Conservation (phyloP, 345 rosid species). For the Euclidium syriacum region DNA sequence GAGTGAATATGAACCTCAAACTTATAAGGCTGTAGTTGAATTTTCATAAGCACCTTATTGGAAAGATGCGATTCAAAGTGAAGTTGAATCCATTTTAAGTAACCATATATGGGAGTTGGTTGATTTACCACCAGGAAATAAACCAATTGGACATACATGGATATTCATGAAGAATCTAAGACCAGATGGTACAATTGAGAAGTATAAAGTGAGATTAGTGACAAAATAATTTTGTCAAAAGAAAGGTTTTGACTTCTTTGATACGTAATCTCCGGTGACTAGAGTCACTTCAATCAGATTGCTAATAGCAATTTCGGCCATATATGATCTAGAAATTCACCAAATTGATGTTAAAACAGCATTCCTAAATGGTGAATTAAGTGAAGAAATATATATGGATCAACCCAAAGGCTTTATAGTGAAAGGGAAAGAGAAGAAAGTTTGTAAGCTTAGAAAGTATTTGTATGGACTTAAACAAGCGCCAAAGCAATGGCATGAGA, state of each 20-base stretch:
- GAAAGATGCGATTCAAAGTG: neutral
- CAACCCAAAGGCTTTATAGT: constrained; percentile 1
- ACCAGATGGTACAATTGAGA: neutral
- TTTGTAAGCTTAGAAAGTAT: neutral
- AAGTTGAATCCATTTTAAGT: neutral
- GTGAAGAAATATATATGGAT: too few relatives aligned
- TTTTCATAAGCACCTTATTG: neutral
- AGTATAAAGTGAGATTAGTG: neutral
- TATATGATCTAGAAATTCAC: neutral
- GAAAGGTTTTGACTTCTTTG: neutral
- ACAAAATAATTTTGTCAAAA: neutral
- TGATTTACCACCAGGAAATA: neutral
- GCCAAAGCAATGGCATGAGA: neutral
- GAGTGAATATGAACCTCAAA: neutral
- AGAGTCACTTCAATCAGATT: neutral
- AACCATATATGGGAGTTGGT: neutral
- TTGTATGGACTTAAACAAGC: neutral
- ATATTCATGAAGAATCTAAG: neutral
- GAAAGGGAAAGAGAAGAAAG: neutral
- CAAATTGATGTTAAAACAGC: neutral
- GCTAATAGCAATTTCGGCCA: neutral
- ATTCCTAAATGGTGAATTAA: neutral
- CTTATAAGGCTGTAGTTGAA: neutral
- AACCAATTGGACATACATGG: neutral
- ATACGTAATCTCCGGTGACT: neutral